Evolutionary conservation across 2,329 filamentous ascomycete species (phyloP).

Genomic region (Teratosphaeria nubilosa): DNA sequence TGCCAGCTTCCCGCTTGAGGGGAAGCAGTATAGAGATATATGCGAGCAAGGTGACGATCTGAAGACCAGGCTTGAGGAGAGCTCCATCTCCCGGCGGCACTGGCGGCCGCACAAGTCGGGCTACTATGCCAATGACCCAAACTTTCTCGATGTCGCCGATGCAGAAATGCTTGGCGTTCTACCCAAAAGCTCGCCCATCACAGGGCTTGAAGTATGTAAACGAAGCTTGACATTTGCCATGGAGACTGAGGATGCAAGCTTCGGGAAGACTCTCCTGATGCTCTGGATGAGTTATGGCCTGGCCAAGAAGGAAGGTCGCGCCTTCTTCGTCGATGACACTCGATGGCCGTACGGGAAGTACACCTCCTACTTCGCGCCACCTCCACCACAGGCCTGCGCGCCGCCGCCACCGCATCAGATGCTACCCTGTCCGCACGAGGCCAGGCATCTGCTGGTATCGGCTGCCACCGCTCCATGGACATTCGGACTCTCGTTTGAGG

Average conservation of each 20-base stretch:
- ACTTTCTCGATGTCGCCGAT: conserved; percentile 66
- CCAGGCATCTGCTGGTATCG: conserved; percentile 65
- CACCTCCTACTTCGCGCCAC: conserved; percentile 58
- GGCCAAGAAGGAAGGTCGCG: conserved; percentile 60
- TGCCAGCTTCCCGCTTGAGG: conserved; percentile 55
- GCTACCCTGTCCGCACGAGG: conserved; percentile 67
- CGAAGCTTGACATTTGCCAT: conserved; percentile 68
- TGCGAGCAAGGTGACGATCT: conserved; percentile 45
- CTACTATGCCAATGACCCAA: conserved; percentile 54
- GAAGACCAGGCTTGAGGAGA: conserved; percentile 10
- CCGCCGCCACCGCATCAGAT: conserved; percentile 66
- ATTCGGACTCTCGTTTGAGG: conserved; percentile 51
- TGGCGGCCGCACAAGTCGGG: conserved; percentile 30
- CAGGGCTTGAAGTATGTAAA: conserved; percentile 47
- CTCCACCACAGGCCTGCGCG: conserved; percentile 55
- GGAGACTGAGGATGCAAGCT: conserved; percentile 62
- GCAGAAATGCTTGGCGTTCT: conserved; percentile 58
- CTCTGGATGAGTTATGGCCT: conserved; percentile 78
- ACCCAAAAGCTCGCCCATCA: conserved; percentile 11
- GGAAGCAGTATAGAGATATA: conserved; percentile 58
- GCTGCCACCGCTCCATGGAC: conserved; percentile 54
- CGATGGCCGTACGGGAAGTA: conserved; percentile 74
- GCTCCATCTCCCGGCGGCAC: conserved; percentile 26
- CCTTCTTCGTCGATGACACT: conserved; percentile 78
- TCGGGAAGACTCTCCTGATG: conserved; percentile 66